Evolutionary conservation across 2,329 filamentous ascomycete species (phyloP).

Genomic region (Cryphonectria carpinicola): DNA sequence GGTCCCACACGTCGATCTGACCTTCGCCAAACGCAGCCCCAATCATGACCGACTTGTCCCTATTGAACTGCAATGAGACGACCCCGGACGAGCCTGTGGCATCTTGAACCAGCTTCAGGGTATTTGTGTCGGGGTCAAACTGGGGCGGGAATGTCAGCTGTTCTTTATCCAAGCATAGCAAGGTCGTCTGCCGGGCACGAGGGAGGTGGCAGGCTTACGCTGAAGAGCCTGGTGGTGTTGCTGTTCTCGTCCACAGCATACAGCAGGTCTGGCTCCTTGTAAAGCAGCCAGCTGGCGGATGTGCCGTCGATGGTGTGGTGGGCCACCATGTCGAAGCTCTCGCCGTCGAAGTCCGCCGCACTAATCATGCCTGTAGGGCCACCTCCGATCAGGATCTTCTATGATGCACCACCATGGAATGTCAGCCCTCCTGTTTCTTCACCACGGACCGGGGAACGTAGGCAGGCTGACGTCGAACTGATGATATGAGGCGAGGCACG

Average conservation of each 20-base stretch:
- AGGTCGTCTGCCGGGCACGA: not conserved
- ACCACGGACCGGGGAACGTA: not conserved
- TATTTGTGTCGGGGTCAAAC: constrained; percentile 41
- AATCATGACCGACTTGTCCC: constrained; percentile 49
- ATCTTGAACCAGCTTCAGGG: constrained; percentile 37
- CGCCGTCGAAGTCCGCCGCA: constrained; percentile 47
- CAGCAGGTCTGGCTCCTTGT: constrained; percentile 44
- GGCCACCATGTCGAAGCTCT: constrained; percentile 43
- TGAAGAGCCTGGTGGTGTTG: constrained; percentile 45
- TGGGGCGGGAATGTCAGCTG: constrained; percentile 12
- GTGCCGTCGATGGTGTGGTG: constrained; percentile 39
- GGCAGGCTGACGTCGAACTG: not conserved
- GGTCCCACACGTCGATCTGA: constrained; percentile 27
- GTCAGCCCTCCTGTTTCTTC: constrained; percentile 11
- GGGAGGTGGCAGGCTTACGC: constrained; percentile 27
- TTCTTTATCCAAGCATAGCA: not conserved
- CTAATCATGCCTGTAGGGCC: constrained; percentile 43
- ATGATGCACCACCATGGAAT: constrained; percentile 12
- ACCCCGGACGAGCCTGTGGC: constrained; percentile 46
- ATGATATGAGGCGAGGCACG: no score
- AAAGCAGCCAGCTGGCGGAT: constrained; percentile 51
- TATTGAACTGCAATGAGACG: constrained; percentile 53
- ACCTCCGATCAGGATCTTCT: constrained; percentile 46
- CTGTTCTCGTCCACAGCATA: constrained; percentile 55
- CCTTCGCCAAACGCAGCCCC: constrained; percentile 24